Base-by-base conservation (phyloP, 305 asterid genomes). In the Fraxinus platypoda region DNA sequence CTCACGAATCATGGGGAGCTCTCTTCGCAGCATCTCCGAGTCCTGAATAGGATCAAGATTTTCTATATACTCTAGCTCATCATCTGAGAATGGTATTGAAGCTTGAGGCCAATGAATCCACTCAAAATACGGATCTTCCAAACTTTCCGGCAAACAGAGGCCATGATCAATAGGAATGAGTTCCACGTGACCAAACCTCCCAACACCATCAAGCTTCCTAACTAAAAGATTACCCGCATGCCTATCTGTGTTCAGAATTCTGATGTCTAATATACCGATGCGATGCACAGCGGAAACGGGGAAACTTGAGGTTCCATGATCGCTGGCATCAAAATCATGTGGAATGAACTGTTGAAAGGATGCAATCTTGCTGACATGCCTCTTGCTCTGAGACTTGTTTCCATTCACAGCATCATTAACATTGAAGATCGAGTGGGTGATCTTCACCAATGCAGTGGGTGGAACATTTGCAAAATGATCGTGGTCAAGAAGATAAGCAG, bases 91-190 rank as follows among this genome's bases (percentile, higher is more conserved):
- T 8, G 99, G 99, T 74, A 94, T 89, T 19, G 99, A 94, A 21
- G 99, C 93, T 89, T 96, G 99, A 17, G 99, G 98, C 99, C 99
- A 95, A 84, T 95, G 98, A 57, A 94, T 95, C 99, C 99, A 95
- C 87, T 95, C 99, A 68, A 94, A 95, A 85, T 94, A 95, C 3
- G 99, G 99, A 82, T 95, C 99, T 87, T 95, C 99, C 88, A 95
- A 84, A 76, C 87, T 87, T 89, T 96, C 99, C 0, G 99, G 99
- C 90, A 96, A 86, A 90, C 98, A 94, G 37, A 96, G 98, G 81
- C 99, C 99, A 77, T 96, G 99, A 52, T 96, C 99, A 68, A 96
- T 96, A 64, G 99, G 99, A 73, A 90, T 87, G 73, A 96, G 88
- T 74, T 96, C 99, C 78, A 94, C 98, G 81, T 94, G 94, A 82